Evolutionary conservation across 1,139 yeast genomes (phyloP).

Genomic region (Lodderomyces orthopsilosis): DNA sequence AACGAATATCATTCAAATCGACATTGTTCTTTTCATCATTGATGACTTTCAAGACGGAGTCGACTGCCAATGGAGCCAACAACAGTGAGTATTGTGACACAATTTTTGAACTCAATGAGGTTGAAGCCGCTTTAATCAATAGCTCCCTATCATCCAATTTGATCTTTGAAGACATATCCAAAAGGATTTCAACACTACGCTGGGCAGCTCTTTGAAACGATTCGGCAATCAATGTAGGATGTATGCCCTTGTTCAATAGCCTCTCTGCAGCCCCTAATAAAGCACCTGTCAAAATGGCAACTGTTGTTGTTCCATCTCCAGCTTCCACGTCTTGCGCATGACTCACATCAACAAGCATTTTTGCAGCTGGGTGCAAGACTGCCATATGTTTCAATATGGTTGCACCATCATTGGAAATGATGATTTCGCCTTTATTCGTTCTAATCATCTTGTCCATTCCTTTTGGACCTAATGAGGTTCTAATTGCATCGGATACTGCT

Average conservation of each 20-base stretch:
- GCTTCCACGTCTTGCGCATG: slow-evolving; percentile 99
- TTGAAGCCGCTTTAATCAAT: slow-evolving; percentile 86
- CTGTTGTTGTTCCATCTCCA: slow-evolving; percentile 98
- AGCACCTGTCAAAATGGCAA: slow-evolving; percentile 93
- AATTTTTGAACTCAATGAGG: slow-evolving; percentile 90
- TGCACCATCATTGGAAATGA: slow-evolving; percentile 97
- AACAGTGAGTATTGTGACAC: slow-evolving; percentile 86
- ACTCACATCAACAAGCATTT: slow-evolving; percentile 95
- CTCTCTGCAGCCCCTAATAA: slow-evolving; percentile 92
- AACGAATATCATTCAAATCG: slow-evolving; percentile 82
- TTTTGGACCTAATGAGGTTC: slow-evolving; percentile 96
- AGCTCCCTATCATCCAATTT: slow-evolving; percentile 76
- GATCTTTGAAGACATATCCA: slow-evolving; percentile 81
- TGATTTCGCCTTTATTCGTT: slow-evolving; percentile 87
- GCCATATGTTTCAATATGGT: slow-evolving; percentile 97
- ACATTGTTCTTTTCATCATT: slow-evolving; percentile 56
- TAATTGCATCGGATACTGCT: slow-evolving; percentile 96
- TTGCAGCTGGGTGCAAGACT: slow-evolving; percentile 96
- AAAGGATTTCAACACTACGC: slow-evolving; percentile 78
- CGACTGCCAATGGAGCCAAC: slow-evolving; percentile 93
- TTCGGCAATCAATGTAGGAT: slow-evolving; percentile 93
- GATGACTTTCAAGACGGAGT: slow-evolving; percentile 79
- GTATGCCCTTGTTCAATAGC: slow-evolving; percentile 84
- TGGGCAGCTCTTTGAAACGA: slow-evolving; percentile 91
- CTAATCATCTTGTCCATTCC: slow-evolving; percentile 99